Percentiles rank a stretch among this genome's conserved stretches.
Evolutionary conservation across 352 stramenopile species (phyloP).

Genomic region (Pythium pyrilobum): DNA sequence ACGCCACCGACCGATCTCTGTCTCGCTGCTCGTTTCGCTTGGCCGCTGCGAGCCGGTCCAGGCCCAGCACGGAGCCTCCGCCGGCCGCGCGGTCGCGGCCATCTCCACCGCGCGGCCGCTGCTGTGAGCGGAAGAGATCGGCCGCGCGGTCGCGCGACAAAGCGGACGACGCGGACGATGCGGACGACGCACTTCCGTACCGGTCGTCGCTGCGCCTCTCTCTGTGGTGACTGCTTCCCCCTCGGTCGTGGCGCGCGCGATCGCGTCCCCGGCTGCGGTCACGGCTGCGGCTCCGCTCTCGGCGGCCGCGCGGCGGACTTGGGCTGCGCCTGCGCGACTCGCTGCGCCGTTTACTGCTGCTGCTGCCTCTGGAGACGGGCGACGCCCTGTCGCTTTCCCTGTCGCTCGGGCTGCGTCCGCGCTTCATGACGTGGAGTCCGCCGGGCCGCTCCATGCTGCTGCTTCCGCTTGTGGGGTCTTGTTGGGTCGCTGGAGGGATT

Average conservation of each 20-base stretch:
- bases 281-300: constrained; percentile 5
- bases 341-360: constrained; percentile 3
- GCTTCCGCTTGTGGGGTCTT: background rate
- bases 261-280: constrained; percentile 9
- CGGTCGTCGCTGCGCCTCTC: background rate
- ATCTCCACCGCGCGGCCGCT: background rate
- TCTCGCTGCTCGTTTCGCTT: constrained; percentile 41
- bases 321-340: background rate
- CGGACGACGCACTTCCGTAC: background rate
- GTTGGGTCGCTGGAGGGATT: background rate
- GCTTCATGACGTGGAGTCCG: constrained; percentile 29
- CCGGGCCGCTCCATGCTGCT: constrained; percentile 13
- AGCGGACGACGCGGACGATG: constrained; percentile 2
- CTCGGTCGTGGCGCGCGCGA: background rate
- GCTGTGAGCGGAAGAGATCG: constrained; percentile 25
- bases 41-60: constrained; percentile 53
- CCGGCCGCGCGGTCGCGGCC: background rate
- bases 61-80: constrained; percentile 39
- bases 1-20: background rate
- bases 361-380: background rate
- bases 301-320: constrained; percentile 7
- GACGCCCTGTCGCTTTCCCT: background rate
- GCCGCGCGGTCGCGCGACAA: background rate
- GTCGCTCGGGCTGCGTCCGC: constrained; percentile 4
- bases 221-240: background rate